Base-by-base conservation (phyloP, 371 early-diverging fungal genomes). In the Saksenaea oblongispora region DNA sequence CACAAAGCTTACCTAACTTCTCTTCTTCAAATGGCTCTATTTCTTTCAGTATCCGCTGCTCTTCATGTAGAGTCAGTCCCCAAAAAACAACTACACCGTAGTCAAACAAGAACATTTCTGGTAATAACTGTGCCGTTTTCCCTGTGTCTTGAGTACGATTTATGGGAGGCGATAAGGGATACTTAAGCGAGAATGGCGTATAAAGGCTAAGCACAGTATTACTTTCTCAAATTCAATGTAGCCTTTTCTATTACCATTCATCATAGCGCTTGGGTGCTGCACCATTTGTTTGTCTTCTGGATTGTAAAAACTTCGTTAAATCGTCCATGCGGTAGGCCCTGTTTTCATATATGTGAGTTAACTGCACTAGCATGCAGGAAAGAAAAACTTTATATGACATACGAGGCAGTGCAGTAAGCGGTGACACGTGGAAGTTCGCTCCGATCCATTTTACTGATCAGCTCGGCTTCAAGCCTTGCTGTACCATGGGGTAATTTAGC, bases 11-110 rank as follows among this genome's bases (percentile, higher is more conserved):
- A 88, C 87, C 84, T n/a, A 91, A 69, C 51, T 84, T 84, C 61
- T 90, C 90, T 51, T 87, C 88, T 69, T 90, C 92, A 76, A 89
- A 83, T 26, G 87, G 79, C 17, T 76, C 75, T 3, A 95, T 62
- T 56, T 90, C 87, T 7, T 78, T 76, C 61, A 97, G 66, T 59
- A 96, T 79, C 65, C 79, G 77, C 27, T 81, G 74, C 69, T 98
- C 99, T 65, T 97, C 95, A 37, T 79, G 76, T 56, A 91, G 84
- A 3, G 90, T 87, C 83, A 98, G 88, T 18, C 95, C 96, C 99
- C 99, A 98, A 67, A 96, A 88, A 1, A 97, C 97, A 9, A 93
- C 88, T 2, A 96, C 97, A 35, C 98, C 96, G 65, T 96, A 96
- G 69, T 96, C 96, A 70, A 96, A 97, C 54, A 91, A 75, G 61